Evolutionary conservation across 768 basidiomycete species (phyloP).

Genomic region (Tricholoma matsutake): DNA sequence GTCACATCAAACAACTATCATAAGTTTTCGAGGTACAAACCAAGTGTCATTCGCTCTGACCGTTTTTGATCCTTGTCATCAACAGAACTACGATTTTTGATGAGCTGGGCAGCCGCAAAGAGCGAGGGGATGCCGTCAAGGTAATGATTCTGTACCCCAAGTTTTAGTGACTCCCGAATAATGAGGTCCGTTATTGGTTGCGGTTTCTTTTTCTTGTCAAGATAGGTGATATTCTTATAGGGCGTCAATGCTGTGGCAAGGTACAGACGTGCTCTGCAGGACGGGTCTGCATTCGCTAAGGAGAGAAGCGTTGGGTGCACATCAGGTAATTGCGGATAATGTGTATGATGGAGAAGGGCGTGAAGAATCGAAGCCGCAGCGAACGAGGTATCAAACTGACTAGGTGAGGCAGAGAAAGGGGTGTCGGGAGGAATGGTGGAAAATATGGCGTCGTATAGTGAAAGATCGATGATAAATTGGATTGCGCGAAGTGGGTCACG

Average conservation of each 20-base stretch:
- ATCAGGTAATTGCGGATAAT: conserved; percentile 31
- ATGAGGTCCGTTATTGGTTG: conserved; percentile 62
- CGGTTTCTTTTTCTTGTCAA: conserved; percentile 61
- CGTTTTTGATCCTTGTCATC: conserved; percentile 32
- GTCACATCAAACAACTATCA: conserved; percentile 1
- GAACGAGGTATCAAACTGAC: conserved; percentile 42
- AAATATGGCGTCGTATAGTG: conserved; percentile 68
- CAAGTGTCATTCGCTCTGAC: conserved; percentile 57
- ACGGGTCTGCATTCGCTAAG: conserved; percentile 33
- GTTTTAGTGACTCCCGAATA: conserved; percentile 81
- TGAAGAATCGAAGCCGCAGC: conserved; percentile 59
- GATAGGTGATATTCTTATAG: conserved; percentile 55
- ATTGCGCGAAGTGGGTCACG: conserved; percentile 73
- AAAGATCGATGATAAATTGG: conserved; percentile 68
- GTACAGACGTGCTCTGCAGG: conserved; percentile 61
- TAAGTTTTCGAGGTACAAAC: conserved; percentile 32
- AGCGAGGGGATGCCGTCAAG: conserved; percentile 71
- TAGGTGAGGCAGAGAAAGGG: conserved; percentile 42
- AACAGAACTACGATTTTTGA: conserved; percentile 35
- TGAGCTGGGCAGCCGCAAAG: conserved; percentile 50
- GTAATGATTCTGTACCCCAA: conserved; percentile 75
- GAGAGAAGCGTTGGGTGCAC: conserved; percentile 49
- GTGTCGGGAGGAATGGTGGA: conserved; percentile 46
- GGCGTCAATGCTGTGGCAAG: conserved; percentile 78
- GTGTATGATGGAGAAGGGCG: conserved; percentile 35